Conservation (phyloP, 2,329 filamentous ascomycete genomes). For the Xylaria polymorpha region DNA sequence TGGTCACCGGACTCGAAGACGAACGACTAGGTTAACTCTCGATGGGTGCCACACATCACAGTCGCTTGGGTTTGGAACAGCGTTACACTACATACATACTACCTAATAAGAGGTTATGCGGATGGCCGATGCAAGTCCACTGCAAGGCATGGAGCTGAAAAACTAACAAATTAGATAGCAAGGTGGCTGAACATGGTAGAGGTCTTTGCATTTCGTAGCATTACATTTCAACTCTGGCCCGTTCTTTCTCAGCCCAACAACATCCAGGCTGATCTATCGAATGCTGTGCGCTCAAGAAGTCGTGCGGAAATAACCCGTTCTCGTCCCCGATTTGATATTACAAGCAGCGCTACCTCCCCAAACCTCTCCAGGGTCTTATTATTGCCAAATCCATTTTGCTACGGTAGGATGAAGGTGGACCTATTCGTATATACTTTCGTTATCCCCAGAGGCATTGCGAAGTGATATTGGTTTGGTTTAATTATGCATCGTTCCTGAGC, state of each 20-base stretch:
- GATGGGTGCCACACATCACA: no score
- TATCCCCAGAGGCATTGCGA: background rate
- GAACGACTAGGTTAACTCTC: background rate
- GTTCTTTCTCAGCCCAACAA: background rate
- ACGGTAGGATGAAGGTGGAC: background rate
- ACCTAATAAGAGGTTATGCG: background rate
- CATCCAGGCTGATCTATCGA: background rate
- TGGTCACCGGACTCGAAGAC: constrained; percentile 10
- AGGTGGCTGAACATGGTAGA: no score
- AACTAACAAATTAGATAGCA: background rate
- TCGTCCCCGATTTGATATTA: background rate
- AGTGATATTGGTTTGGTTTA: background rate
- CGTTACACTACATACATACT: background rate
- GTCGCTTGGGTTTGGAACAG: constrained; percentile 2
- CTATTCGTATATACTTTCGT: background rate
- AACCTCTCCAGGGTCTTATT: background rate
- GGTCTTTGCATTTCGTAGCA: background rate
- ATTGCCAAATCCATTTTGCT: background rate
- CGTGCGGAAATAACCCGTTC: background rate
- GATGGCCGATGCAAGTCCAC: background rate
- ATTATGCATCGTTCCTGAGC: background rate
- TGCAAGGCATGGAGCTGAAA: background rate
- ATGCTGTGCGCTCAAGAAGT: background rate
- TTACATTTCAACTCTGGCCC: background rate
- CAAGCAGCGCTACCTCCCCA: background rate